Base-by-base conservation (phyloP, 192 early-diverging fungal species). In the Coemansia guatemalensis region DNA sequence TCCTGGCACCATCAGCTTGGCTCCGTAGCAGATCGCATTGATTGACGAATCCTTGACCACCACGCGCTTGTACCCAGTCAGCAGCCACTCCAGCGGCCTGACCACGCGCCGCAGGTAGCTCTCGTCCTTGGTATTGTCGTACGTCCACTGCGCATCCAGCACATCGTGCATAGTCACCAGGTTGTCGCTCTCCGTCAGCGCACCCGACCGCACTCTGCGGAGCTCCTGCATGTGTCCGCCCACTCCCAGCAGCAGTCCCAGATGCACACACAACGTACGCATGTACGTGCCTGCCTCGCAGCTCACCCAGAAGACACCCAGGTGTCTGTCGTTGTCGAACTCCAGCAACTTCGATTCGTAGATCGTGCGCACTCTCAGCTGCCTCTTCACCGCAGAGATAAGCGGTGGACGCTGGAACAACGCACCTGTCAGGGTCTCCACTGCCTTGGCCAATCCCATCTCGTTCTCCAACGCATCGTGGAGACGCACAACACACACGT, bases 181-280 rank as follows among this genome's bases (percentile, higher is more conserved):
- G 57, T 92, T 86, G 73, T 99, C 97, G 74, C 91, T 88, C 82
- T 99, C 97, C 5, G 90, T 87, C 57, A 90, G 83, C 33, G 90
- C 90, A 49, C 97, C 97, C 51, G 93, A 95, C 33, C 97, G 88
- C 48, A 99, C 95, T 78, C 97, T 88, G 58, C 97, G 88, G 58
- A 99, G 90, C 83, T 99, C 97, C 85, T 97, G 94, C 97, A 99
- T 99, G 71, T 99, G 97, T 18, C 95, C 97, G 71, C 97, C 97
- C 56, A 92, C 93, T 53, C 92, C 93, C 53, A 99, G 84, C 57
- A 99, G 80, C 9, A 99, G 84, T 68, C 97, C 97, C 80, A 99
- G 75, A 76, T 99, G 97, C 27, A 98, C 95, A 76, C 97, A 99
- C 57, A 99, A 79, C n/a, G 97, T 99, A 85, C 97, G 92, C 80